A percentile compares a stretch with the other conserved stretches of the same genome.
phyloP scores from a whole-genome alignment of 148 eudicot genomes.

The Chenopodium suecicum region DNA sequence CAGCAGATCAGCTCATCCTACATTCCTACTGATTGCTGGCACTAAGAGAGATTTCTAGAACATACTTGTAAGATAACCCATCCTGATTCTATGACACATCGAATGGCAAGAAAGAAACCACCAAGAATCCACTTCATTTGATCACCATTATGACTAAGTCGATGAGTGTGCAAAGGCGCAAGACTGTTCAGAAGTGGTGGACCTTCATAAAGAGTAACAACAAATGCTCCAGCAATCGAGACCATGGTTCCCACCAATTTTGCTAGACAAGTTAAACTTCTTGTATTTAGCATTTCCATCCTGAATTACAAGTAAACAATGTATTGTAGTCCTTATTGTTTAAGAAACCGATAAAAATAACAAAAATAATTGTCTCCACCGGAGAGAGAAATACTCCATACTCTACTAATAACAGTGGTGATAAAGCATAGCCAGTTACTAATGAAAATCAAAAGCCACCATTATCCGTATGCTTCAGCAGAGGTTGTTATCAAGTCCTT shows the following conservation, averaged over 20 bases:
- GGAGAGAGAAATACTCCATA: not conserved
- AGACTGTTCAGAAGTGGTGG: constrained; percentile 39
- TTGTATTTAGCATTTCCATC: constrained; percentile 48
- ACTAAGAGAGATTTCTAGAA: constrained; percentile 3
- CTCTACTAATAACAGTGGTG: not conserved
- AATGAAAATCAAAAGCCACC: not conserved
- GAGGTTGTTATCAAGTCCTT: not conserved
- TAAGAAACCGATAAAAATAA: too few relatives aligned
- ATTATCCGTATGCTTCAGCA: not conserved
- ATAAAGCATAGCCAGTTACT: not conserved
- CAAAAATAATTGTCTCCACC: not conserved
- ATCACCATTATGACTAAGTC: constrained; percentile 27
- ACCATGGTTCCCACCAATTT: constrained; percentile 46
- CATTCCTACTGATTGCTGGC: not conserved
- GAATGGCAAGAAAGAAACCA: constrained; percentile 54
- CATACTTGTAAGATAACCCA: constrained; percentile 73
- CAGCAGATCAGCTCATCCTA: constrained; percentile 14
- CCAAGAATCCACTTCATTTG: constrained; percentile 62
- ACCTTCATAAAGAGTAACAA: constrained; percentile 51
- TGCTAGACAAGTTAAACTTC: constrained; percentile 31
- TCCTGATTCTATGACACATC: constrained; percentile 50
- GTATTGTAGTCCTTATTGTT: not conserved
- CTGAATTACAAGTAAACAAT: constrained; percentile 23
- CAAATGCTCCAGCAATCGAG: constrained; percentile 45
- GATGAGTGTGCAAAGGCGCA: constrained; percentile 27